Evolutionary conservation across 2,329 filamentous ascomycete genomes (phyloP).

Genomic region (Westerdykella aurantiaca): DNA sequence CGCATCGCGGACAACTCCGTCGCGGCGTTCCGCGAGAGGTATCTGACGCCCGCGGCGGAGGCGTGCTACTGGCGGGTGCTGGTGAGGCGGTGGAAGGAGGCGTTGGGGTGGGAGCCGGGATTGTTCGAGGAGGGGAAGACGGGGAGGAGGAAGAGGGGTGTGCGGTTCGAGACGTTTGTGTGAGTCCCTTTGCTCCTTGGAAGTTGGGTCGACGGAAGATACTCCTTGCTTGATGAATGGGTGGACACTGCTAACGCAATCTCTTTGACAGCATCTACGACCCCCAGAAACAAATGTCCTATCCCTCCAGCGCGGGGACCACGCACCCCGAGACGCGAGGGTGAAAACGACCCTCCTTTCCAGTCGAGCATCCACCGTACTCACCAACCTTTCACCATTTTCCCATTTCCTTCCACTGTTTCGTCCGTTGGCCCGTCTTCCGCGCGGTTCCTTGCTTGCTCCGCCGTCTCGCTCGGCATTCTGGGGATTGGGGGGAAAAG

Average conservation of each 20-base stretch:
- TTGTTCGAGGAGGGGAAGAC: conserved; percentile 19
- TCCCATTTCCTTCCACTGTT: too few relatives aligned
- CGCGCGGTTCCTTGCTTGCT: too few relatives aligned
- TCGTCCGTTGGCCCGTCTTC: too few relatives aligned
- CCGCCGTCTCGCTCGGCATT: too few relatives aligned
- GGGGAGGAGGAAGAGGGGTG: conserved; percentile 22
- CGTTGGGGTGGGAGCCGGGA: conserved; percentile 21
- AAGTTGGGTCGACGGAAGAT: too few relatives aligned
- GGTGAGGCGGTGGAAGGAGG: conserved; percentile 19
- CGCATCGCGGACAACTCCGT: conserved; percentile 31
- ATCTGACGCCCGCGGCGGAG: conserved; percentile 28
- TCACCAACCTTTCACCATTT: too few relatives aligned
- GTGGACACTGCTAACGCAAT: background rate
- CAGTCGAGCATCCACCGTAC: too few relatives aligned
- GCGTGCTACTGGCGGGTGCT: conserved; percentile 30
- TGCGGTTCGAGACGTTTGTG: conserved; percentile 31
- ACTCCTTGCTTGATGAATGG: too few relatives aligned
- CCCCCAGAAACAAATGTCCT: background rate
- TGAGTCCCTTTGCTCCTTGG: conserved; percentile 14
- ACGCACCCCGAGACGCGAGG: too few relatives aligned
- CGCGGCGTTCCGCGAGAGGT: conserved; percentile 25
- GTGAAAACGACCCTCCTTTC: too few relatives aligned
- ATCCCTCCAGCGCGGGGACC: background rate
- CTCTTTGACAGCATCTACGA: background rate
- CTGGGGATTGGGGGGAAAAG: too few relatives aligned